Evolutionary conservation across 495 filamentous ascomycete genomes (phyloP).

Genomic region (Xylaria cubensis): DNA sequence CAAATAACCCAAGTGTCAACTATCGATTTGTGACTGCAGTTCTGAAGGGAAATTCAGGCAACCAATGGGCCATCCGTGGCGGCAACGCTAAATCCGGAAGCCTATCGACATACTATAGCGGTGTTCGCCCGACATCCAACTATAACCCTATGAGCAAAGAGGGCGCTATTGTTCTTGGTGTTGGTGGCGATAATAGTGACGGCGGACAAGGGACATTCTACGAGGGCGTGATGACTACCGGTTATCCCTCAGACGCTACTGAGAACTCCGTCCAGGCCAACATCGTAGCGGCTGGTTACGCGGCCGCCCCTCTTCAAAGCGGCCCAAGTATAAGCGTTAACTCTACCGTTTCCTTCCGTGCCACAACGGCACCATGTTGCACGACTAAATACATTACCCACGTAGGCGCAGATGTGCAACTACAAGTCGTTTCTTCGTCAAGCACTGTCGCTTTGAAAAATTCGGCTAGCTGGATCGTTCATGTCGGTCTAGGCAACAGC

Average conservation of each 20-base stretch:
- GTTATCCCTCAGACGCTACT: slow-evolving; percentile 61
- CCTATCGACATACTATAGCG: slow-evolving; percentile 61
- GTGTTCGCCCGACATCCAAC: slow-evolving; percentile 53
- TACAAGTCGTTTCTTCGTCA: slow-evolving; percentile 59
- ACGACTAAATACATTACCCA: slow-evolving; percentile 59
- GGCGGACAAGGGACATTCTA: slow-evolving; percentile 65
- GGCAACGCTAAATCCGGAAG: slow-evolving; percentile 58
- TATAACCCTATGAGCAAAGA: slow-evolving; percentile 67
- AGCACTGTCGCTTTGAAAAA: slow-evolving; percentile 53
- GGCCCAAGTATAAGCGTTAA: slow-evolving; percentile 57
- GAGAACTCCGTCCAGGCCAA: slow-evolving; percentile 63
- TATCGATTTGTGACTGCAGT: slow-evolving; percentile 58
- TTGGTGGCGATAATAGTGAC: slow-evolving; percentile 45
- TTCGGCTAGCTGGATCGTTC: slow-evolving; percentile 61
- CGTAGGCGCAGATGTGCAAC: slow-evolving; percentile 33
- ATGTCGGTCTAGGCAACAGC: slow-evolving; percentile 57
- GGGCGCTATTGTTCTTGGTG: slow-evolving; percentile 60
- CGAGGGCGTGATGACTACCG: slow-evolving; percentile 64
- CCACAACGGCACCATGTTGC: slow-evolving; percentile 37
- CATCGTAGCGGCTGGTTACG: slow-evolving; percentile 62
- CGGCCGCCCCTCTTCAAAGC: slow-evolving; percentile 50
- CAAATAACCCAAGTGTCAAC: slow-evolving; percentile 53
- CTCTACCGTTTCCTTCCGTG: slow-evolving; percentile 55
- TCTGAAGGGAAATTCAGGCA: slow-evolving; percentile 56
- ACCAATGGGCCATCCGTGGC: slow-evolving; percentile 61